Evolutionary conservation across 2,329 filamentous ascomycete genomes (phyloP), one percentile per base, ranked within the genome.

Genomic region (Fusarium drepaniforme): DNA sequence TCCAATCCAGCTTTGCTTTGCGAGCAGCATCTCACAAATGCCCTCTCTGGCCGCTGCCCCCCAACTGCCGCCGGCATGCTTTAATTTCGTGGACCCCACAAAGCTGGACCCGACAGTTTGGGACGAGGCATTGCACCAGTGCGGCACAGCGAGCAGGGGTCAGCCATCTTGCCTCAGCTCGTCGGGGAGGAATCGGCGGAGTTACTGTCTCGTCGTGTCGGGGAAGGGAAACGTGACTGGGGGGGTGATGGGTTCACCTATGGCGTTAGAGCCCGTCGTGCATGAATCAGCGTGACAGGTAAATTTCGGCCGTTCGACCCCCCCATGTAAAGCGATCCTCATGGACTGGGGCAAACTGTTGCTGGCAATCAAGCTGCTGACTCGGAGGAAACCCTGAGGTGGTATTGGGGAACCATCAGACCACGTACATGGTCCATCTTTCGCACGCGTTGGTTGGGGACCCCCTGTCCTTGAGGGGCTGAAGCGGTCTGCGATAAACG

Each of bases 101-200:
- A 8, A 28, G 33, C 42, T 28, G 40, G 70, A 75, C 77, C 77
- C 77, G 77, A 79, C 77, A 79, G 77, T 77, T 44, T 79, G 77
- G 77, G 62, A 71, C 77, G 49, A 66, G 28, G 35, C 21, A 71
- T 76, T 70, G 75, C 73, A 73, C 74, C 71, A 77, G 67, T 78
- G 68, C 68, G 75, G 77, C 72, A 74, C 70, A 68, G 70, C 18
- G 8, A 56, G 65, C 76, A 78, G 68, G 77, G 77, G 64, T 75
- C 64, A 59, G 57, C 44, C 65, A 58, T 62, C 66, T 67, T 73
- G 77, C 78, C 77, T 79, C 77, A 78, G 73, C 75, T 70, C 65
- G 33, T 35, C 15, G 56, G 15, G 57, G 62, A 76, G 73, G 77
- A 58, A 42, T 71, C 51, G 59, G 62, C 62, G 51, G 62, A 67